These are phyloP conservation scores for Colletotrichum endophyticum DNA, from an alignment of 2,329 filamentous ascomycete genomes.

Conservation along the genomic window DNA sequence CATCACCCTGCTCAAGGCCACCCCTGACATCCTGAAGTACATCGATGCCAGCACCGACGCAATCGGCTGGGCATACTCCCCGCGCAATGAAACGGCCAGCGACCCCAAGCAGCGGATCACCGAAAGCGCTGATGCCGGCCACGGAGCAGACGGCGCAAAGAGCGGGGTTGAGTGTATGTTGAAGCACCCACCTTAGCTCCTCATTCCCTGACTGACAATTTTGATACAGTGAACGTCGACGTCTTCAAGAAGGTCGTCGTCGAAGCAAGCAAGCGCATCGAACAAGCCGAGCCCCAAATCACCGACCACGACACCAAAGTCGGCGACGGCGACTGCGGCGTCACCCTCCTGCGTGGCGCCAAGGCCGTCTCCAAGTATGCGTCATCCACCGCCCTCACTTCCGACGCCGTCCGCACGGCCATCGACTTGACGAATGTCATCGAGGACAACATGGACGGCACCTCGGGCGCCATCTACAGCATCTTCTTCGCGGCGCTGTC, in stretches of 20 bases:
- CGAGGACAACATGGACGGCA: conserved; percentile 76
- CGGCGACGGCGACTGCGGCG: conserved; percentile 38
- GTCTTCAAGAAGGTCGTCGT: conserved; percentile 2
- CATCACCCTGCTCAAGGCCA: conserved; percentile 68
- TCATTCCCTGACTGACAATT: fast-evolving
- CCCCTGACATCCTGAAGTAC: conserved; percentile 68
- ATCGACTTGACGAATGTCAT: conserved; percentile 46
- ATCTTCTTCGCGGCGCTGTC: conserved; percentile 78
- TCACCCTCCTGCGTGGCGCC: conserved; percentile 45
- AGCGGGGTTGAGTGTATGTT: conserved; percentile 24
- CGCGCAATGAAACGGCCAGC: not conserved
- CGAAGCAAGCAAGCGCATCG: not conserved
- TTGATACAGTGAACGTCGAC: not conserved
- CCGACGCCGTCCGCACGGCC: conserved; percentile 40
- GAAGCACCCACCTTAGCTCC: not conserved
- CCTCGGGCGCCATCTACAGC: conserved; percentile 76
- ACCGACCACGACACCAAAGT: conserved; percentile 35
- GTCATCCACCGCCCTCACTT: conserved; percentile 47
- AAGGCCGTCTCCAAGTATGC: conserved; percentile 66
- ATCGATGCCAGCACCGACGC: conserved; percentile 72
- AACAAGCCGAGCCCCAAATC: conserved; percentile 46
- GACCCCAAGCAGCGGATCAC: conserved; percentile 63
- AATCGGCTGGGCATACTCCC: conserved; percentile 61
- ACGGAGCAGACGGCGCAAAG: conserved; percentile 46
- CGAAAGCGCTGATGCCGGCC: conserved; percentile 62